Base-by-base conservation (phyloP, 257 asterid species). In the Rehmannia glutinosa region DNA sequence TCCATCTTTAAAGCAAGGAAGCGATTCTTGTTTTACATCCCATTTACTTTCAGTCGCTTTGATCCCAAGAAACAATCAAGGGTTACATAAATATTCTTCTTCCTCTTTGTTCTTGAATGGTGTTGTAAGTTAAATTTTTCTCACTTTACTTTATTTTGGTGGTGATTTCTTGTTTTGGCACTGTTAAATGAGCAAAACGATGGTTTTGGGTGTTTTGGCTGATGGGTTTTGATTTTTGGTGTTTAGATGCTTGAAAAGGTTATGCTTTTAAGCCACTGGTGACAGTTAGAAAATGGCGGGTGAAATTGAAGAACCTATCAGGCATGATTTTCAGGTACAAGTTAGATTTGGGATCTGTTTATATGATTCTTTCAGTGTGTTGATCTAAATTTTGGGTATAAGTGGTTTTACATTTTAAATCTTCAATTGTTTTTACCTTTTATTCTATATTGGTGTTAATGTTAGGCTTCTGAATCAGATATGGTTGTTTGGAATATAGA, bases 271-370 rank as follows among this genome's bases (percentile, higher is more conserved):
- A 61, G 68, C n/a, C 57, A 36, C 36, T 63, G 75, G 25, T 61
- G 46, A 53, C 66, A 43, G 78, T 82, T 78, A 45, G 28, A 43
- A 73, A 70, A 90, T 90, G 95, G 85, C 96, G 64, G 87, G 96
- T 77, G 84, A 82, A 80, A 78, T 86, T 78, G 84, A 75, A 75
- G 94, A 84, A 61, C 87, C 89, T 8, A 47, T 79, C 65, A 73
- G 83, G 39, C 78, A 76, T 70, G 77, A 76, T 71, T 87, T 86
- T 75, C 92, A 83, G 96, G 97, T 90, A 81, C 71, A 19, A 3
- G 13, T 35, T 54, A 51, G 56, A 71, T 53, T 62, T 53, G 32
- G 33, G 70, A 66, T 70, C 46, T 70, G 46, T 54, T 53, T 28
- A 6, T 32, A 39, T 56, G 54, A 28, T 64, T 39, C 72, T 52